phyloP scores from a whole-genome alignment of 345 rosid species.

The Euphorbia tirucalli region DNA sequence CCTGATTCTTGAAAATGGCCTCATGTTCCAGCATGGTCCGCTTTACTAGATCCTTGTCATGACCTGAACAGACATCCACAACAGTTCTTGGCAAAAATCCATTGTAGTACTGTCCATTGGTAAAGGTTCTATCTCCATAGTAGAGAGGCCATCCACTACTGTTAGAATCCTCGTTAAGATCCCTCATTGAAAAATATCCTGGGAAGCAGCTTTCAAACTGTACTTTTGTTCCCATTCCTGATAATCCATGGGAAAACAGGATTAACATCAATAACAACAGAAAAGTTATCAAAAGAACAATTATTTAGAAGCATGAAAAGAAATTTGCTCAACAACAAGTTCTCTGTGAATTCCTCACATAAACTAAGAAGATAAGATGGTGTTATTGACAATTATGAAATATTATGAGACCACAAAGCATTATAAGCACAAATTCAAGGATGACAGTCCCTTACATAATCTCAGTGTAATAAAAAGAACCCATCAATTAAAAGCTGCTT shows the following conservation, averaged over 20 bases:
- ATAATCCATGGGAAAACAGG: conserved; percentile 15
- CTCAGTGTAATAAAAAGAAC: background rate
- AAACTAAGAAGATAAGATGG: background rate
- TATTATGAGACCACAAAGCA: background rate
- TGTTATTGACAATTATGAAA: background rate
- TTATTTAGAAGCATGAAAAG: background rate
- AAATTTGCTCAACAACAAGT: background rate
- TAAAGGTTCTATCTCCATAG: conserved; percentile 44
- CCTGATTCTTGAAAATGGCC: conserved; percentile 80
- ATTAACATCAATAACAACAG: background rate
- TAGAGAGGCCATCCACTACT: conserved; percentile 57
- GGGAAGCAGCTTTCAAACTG: conserved; percentile 68
- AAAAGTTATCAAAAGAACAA: background rate
- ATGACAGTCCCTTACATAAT: background rate
- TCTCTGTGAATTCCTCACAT: background rate
- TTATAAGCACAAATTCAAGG: background rate
- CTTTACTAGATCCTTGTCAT: conserved; percentile 61
- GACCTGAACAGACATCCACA: conserved; percentile 43
- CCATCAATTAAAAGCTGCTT: background rate
- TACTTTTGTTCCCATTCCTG: conserved; percentile 79
- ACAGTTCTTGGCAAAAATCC: conserved; percentile 43
- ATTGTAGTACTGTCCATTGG: conserved; percentile 49
- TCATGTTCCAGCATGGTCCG: conserved; percentile 84
- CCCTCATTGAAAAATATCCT: conserved; percentile 62
- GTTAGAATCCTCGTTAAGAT: conserved; percentile 62